These are phyloP conservation scores for Amanita pseudoporphyria DNA, from an alignment of 768 basidiomycete species.

Conservation along the genomic window DNA sequence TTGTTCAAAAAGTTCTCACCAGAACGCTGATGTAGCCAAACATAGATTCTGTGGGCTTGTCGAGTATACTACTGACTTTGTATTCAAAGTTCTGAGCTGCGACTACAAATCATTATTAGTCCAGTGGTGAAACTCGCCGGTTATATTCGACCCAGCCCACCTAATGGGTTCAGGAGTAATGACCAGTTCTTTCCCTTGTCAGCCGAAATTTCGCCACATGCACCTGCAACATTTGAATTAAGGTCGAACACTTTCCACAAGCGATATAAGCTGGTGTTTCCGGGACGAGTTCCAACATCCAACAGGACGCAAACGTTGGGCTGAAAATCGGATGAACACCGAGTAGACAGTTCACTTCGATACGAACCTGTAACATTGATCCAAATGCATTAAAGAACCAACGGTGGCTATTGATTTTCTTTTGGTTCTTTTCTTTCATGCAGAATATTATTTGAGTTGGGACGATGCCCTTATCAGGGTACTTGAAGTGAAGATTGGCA, in stretches of 20 bases:
- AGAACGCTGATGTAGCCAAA: slow-evolving; percentile 97
- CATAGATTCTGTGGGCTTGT: slow-evolving; percentile 81
- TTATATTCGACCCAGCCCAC: slow-evolving; percentile 25
- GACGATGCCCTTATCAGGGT: slow-evolving; percentile 87
- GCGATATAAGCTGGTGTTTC: slow-evolving; percentile 81
- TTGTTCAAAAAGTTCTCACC: slow-evolving; percentile 28
- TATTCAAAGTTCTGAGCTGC: slow-evolving; percentile 97
- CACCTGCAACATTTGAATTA: slow-evolving; percentile 88
- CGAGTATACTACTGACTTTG: slow-evolving; percentile 84
- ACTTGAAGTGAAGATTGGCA: slow-evolving; percentile 72
- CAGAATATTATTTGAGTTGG: slow-evolving; percentile 93
- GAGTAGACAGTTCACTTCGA: background rate
- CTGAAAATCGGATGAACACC: slow-evolving; percentile 22
- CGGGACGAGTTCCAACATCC: slow-evolving; percentile 91
- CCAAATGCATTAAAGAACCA: slow-evolving; percentile 98
- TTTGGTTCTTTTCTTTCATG: slow-evolving; percentile 89
- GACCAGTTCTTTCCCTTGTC: slow-evolving; percentile 90
- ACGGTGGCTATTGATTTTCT: slow-evolving; percentile 94
- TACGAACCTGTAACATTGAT: slow-evolving; percentile 62
- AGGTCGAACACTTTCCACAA: slow-evolving; percentile 95
- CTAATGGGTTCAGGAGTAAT: slow-evolving; percentile 74
- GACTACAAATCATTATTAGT: slow-evolving; percentile 29
- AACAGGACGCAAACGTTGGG: slow-evolving; percentile 89
- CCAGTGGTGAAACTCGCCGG: background rate
- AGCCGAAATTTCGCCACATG: slow-evolving; percentile 93